These are phyloP conservation scores for Lepraria neglecta DNA, from an alignment of 495 filamentous ascomycete species.

Conservation along the genomic window DNA sequence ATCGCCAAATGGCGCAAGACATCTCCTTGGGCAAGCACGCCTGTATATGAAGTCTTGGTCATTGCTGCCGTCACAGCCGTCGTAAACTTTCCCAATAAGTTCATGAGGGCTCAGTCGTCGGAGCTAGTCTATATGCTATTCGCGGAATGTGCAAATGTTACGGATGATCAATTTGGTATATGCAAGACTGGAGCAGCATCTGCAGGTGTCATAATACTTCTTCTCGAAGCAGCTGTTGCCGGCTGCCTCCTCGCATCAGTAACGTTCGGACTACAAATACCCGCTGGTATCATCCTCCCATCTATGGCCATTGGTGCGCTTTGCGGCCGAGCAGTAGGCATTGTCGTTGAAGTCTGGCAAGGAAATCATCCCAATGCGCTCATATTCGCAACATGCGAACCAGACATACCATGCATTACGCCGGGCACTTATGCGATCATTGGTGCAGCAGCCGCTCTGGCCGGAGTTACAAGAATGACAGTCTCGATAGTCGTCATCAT, in stretches of 20 bases:
- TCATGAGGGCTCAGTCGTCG: conserved; percentile 87
- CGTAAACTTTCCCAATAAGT: conserved; percentile 90
- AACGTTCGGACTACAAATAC: conserved; percentile 95
- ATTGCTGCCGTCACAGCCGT: conserved; percentile 75
- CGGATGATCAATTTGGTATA: conserved; percentile 78
- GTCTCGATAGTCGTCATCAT: conserved; percentile 97
- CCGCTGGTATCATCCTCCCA: conserved; percentile 91
- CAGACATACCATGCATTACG: conserved; percentile 84
- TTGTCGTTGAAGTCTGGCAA: conserved; percentile 86
- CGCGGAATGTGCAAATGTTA: conserved; percentile 72
- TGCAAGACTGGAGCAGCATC: conserved; percentile 71
- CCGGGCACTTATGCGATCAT: conserved; percentile 96
- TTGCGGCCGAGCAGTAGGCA: conserved; percentile 84
- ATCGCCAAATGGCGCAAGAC: conserved; percentile 74
- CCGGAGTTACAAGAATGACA: conserved; percentile 97
- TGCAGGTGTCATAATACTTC: conserved; percentile 66
- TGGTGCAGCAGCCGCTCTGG: conserved; percentile 89
- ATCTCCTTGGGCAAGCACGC: conserved; percentile 52
- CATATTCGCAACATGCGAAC: conserved; percentile 73
- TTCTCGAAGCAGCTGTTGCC: conserved; percentile 71
- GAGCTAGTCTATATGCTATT: conserved; percentile 91
- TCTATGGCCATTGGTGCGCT: conserved; percentile 96
- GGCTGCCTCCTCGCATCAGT: conserved; percentile 81
- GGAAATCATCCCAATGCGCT: conserved; percentile 67
- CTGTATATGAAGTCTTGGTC: conserved; percentile 67